These are phyloP conservation scores for Xylogone sp. DNA, from an alignment of 2,329 filamentous ascomycete species.

Conservation along the genomic window DNA sequence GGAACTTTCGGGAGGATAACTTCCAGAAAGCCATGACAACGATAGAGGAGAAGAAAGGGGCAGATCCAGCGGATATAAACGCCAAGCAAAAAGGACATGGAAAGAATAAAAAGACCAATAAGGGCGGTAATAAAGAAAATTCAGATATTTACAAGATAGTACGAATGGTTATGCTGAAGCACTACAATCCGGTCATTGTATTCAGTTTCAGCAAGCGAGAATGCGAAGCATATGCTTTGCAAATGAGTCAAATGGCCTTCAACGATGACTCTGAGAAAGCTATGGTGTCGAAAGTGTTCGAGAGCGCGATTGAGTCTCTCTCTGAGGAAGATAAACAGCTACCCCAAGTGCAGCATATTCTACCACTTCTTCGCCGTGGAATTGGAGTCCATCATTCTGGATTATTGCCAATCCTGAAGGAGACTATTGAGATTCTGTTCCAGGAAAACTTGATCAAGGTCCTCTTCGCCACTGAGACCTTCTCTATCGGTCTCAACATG, in stretches of 20 bases:
- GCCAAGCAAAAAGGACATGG: slow-evolving; percentile 82
- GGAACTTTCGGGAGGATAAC: slow-evolving; percentile 92
- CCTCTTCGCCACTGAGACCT: slow-evolving; percentile 95
- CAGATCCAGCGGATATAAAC: slow-evolving; percentile 74
- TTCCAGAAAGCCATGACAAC: slow-evolving; percentile 94
- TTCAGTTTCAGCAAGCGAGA: slow-evolving; percentile 99
- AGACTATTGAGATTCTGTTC: slow-evolving; percentile 98
- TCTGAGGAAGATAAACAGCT: slow-evolving; percentile 87
- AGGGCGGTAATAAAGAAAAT: slow-evolving; percentile 70
- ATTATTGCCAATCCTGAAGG: slow-evolving; percentile 90
- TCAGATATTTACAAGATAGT: slow-evolving; percentile 97
- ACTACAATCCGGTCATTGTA: slow-evolving; percentile 96
- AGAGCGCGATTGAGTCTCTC: slow-evolving; percentile 86
- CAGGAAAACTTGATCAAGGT: slow-evolving; percentile 98
- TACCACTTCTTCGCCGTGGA: slow-evolving; percentile 83
- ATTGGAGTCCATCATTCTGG: slow-evolving; percentile 98
- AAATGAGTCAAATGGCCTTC: slow-evolving; percentile 84
- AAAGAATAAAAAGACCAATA: slow-evolving; percentile 88
- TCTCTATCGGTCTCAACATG: slow-evolving; percentile 99
- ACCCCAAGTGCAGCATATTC: slow-evolving; percentile 84
- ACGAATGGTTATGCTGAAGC: slow-evolving; percentile 97
- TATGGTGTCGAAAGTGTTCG: slow-evolving; percentile 92
- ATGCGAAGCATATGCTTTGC: slow-evolving; percentile 84
- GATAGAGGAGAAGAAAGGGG: slow-evolving; percentile 83
- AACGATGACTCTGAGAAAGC: slow-evolving; percentile 95